These are phyloP conservation scores for Cutaneotrichosporon sp. DNA, from an alignment of 1,284 basidiomycete species.

Conservation along the genomic window DNA sequence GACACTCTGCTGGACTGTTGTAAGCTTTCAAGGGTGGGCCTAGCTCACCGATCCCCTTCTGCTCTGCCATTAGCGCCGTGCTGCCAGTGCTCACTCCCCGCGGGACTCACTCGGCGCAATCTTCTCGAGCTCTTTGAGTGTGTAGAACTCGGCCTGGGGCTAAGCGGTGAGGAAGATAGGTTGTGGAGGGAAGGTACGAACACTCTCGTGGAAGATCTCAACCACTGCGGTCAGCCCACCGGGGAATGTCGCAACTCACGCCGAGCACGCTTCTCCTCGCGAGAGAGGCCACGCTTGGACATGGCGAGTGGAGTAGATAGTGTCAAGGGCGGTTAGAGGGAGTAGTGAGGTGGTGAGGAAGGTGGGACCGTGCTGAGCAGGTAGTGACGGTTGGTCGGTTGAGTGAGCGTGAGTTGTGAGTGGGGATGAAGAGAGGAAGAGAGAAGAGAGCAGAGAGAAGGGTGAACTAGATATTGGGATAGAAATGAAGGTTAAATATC, in stretches of 20 bases:
- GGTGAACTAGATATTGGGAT: not conserved
- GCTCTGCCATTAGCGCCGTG: slow-evolving; percentile 61
- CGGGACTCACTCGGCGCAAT: slow-evolving; percentile 48
- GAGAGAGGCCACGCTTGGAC: slow-evolving; percentile 48
- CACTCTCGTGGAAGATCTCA: slow-evolving; percentile 86
- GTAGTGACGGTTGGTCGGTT: not conserved
- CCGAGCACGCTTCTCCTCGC: slow-evolving; percentile 51
- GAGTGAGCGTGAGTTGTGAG: not conserved
- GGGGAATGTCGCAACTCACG: slow-evolving; percentile 31
- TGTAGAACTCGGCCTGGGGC: slow-evolving; percentile 74
- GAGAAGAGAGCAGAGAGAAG: not conserved
- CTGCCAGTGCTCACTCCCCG: slow-evolving; percentile 40
- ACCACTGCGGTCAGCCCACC: slow-evolving; percentile 56
- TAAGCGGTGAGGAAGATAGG: not conserved
- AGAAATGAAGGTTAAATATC: not conserved
- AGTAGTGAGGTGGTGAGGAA: not conserved
- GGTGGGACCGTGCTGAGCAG: not conserved
- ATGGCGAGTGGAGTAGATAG: slow-evolving; percentile 25
- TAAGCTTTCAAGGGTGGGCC: not conserved
- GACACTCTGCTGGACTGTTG: slow-evolving; percentile 74
- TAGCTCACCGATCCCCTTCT: slow-evolving; percentile 75
- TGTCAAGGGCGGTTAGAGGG: not conserved
- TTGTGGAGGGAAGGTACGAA: slow-evolving; percentile 31
- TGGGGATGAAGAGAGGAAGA: not conserved
- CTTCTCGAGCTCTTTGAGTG: slow-evolving; percentile 87